Conservation (phyloP, 2,329 filamentous ascomycete genomes). For the Venturia aucupariae region DNA sequence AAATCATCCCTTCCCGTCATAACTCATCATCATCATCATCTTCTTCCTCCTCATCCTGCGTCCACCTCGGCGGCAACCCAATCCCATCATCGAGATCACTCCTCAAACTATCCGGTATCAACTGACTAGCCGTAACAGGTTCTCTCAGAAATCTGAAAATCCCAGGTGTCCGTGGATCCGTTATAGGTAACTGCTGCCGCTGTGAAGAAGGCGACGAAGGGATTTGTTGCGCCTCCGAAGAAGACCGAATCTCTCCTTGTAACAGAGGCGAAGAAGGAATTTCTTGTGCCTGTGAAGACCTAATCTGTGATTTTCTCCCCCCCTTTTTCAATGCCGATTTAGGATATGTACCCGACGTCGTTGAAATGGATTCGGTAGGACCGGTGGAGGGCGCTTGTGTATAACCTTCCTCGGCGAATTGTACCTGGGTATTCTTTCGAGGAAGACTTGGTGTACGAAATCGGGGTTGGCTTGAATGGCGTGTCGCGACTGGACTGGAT, state of each 20-base stretch:
- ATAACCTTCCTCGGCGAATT: not conserved
- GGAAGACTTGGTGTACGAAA: not conserved
- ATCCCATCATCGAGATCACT: constrained; percentile 4
- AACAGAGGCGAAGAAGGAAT: not conserved
- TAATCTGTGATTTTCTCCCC: not conserved
- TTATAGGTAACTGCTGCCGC: not conserved
- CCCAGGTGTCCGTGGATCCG: not conserved
- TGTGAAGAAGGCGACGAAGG: not conserved
- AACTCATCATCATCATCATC: not conserved
- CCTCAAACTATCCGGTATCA: constrained; percentile 8
- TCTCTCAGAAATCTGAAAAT: not conserved
- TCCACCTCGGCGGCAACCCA: constrained; percentile 10
- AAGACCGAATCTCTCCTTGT: not conserved
- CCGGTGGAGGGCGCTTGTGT: not conserved
- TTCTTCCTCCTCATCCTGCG: not conserved
- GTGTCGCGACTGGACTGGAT: not conserved
- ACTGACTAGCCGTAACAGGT: constrained; percentile 7
- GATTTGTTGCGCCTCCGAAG: no score
- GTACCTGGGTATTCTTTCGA: not conserved
- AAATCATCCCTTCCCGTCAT: no score
- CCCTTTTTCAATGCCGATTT: not conserved
- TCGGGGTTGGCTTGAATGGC: not conserved
- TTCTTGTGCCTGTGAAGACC: not conserved
- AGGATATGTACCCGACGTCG: not conserved
- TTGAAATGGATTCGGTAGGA: not conserved